Evolutionary conservation across 768 basidiomycete species (phyloP).

Genomic region (Lyophyllum atratum): DNA sequence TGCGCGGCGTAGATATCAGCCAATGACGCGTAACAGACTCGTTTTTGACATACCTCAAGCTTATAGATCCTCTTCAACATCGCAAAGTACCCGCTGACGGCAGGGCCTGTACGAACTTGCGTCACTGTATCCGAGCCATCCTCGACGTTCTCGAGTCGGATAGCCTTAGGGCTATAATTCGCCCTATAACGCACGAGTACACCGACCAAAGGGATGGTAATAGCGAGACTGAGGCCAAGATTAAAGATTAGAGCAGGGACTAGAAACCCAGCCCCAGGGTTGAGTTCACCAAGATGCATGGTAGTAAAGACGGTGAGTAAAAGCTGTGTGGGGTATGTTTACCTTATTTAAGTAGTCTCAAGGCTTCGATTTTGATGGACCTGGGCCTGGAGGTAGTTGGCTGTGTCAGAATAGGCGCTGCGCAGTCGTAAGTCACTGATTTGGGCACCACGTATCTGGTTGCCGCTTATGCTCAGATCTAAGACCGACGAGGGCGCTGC

Average conservation of each 20-base stretch:
- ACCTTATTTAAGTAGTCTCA: too few relatives aligned
- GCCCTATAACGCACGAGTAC: conserved; percentile 73
- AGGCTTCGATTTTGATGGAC: too few relatives aligned
- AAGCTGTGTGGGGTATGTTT: too few relatives aligned
- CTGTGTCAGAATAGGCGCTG: too few relatives aligned
- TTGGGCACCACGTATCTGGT: too few relatives aligned
- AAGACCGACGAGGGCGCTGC: too few relatives aligned
- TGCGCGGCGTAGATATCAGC: conserved; percentile 8
- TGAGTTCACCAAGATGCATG: not conserved
- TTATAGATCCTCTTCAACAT: conserved; percentile 71
- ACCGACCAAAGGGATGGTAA: conserved; percentile 63
- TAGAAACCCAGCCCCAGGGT: not conserved
- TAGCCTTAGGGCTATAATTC: conserved; percentile 81
- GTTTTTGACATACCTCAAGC: conserved; percentile 59
- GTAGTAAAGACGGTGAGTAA: too few relatives aligned
- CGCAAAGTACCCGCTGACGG: conserved; percentile 66
- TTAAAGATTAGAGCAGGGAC: not conserved
- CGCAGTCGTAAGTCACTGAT: too few relatives aligned
- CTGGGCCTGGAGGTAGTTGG: not conserved
- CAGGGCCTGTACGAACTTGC: conserved; percentile 69
- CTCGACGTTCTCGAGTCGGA: conserved; percentile 68
- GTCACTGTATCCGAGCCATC: conserved; percentile 51
- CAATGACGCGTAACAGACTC: not conserved
- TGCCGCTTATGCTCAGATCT: too few relatives aligned
- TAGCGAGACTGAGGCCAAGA: conserved; percentile 40